Base-by-base conservation (phyloP, 2,329 filamentous ascomycete species). In the Cladosporium austrohemisphaericum region DNA sequence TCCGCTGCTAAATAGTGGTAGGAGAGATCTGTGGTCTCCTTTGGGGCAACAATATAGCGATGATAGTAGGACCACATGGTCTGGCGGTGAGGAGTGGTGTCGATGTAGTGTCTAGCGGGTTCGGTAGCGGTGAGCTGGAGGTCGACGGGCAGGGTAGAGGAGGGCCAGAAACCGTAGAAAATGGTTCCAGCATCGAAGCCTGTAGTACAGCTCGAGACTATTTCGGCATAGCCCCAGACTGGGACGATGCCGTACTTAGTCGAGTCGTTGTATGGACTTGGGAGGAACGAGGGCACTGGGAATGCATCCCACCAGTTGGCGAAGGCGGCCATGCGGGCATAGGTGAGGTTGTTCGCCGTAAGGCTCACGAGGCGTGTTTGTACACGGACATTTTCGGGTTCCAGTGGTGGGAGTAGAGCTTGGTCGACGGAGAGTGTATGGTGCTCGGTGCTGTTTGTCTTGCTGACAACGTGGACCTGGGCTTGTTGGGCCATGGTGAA, bases 151-250 rank as follows among this genome's bases (percentile, higher is more conserved):
- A 68, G 60, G 0, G 65, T 66, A 1, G 67, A 66, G 3, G 72
- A 70, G 0, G 74, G 72, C 56, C 74, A 69, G 57, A 68, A 75
- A 0, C 75, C 75, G 29, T 54, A 75, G 0, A 77, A 51, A 1
- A 67, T 55, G 1, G 64, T 63, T 5, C 69, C 73, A 2, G 50
- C 37, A 1, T 59, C 37, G 1, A 76, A 57, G 5, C 53, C 58
- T 2, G 62, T 41, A 4, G 71, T 59, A 0, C 63, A 74, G n/a
- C 66, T 72, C 3, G 72, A 69, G 5, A 71, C 36, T 4, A 76
- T 67, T 19, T 65, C 60, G 6, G 67, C 74, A 47, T 71, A 75
- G 0, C 75, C 75, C 74, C 75, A 77, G n/a, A 68, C 71, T 32
- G 71, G 69, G 10, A 72, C 71, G 51, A 74, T 71, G 3, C 72